A percentile compares a stretch with the other conserved stretches of the same genome.
Conservation (phyloP, 352 stramenopile genomes). For the Lagenidium sp. region DNA sequence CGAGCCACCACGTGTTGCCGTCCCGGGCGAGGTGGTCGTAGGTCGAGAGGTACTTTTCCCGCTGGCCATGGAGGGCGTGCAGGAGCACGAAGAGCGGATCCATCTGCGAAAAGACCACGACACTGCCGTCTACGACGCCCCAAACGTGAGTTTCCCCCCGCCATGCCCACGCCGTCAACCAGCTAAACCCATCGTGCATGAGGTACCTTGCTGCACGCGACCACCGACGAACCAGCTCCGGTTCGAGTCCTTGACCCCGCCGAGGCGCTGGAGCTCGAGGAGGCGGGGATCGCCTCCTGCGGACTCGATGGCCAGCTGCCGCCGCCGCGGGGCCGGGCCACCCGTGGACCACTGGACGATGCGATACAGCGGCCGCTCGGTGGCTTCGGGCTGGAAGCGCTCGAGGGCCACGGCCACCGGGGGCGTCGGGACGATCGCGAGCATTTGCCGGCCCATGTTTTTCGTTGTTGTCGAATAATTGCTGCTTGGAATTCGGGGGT, state of each 20-base stretch:
- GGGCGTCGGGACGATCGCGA: slow-evolving; percentile 41
- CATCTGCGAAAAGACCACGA: slow-evolving; percentile 55
- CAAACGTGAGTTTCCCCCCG: no score
- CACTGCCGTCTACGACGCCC: slow-evolving; percentile 27
- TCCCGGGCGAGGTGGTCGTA: slow-evolving; percentile 41
- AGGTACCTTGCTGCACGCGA: slow-evolving; percentile 46
- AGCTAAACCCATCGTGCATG: no score
- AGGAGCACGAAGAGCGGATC: slow-evolving; percentile 72
- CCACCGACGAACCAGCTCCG: slow-evolving; percentile 78
- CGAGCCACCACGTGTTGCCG: slow-evolving; percentile 49
- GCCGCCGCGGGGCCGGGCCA: slow-evolving; percentile 23
- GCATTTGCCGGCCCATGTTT: slow-evolving; percentile 33
- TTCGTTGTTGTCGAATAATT: neutral
- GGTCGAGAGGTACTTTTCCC: slow-evolving; percentile 35
- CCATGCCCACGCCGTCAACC: no score
- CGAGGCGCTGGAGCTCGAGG: slow-evolving; percentile 57
- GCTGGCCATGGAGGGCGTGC: slow-evolving; percentile 33
- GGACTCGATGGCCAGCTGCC: slow-evolving; percentile 46
- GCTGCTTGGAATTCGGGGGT: neutral
- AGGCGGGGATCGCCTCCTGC: slow-evolving; percentile 17
- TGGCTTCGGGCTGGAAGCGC: slow-evolving; percentile 63
- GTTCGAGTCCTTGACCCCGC: slow-evolving; percentile 26
- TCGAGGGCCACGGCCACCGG: slow-evolving; percentile 24
- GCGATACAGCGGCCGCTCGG: slow-evolving; percentile 32
- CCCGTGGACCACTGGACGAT: slow-evolving; percentile 43